Conservation (phyloP, 2,329 filamentous ascomycete genomes). For the Penicillium sp. region DNA sequence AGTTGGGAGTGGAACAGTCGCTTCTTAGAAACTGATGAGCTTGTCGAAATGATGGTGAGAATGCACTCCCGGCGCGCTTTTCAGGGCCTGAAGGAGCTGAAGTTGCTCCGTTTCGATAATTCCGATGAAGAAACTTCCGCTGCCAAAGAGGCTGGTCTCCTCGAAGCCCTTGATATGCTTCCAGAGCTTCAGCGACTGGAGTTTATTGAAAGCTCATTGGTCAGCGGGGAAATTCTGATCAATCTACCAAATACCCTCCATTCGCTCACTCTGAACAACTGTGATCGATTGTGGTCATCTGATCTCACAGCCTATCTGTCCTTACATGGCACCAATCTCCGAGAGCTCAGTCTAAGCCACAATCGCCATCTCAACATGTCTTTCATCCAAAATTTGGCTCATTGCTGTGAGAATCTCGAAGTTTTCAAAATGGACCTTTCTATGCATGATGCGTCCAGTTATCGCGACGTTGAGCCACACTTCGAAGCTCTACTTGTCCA, state of each 20-base stretch:
- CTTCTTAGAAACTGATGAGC: slow-evolving; percentile 37
- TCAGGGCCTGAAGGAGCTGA: slow-evolving; percentile 30
- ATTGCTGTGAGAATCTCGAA: slow-evolving; percentile 67
- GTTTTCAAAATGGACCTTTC: slow-evolving; percentile 73
- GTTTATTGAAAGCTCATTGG: slow-evolving; percentile 71
- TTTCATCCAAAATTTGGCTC: slow-evolving; percentile 66
- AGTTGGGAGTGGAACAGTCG: slow-evolving; percentile 57
- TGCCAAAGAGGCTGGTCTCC: slow-evolving; percentile 31
- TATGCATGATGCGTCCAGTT: slow-evolving; percentile 67
- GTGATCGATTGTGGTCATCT: slow-evolving; percentile 68
- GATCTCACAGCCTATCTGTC: slow-evolving; percentile 64
- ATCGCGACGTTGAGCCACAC: slow-evolving; percentile 69
- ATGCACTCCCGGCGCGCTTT: slow-evolving; percentile 59
- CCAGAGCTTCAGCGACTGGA: slow-evolving; percentile 64
- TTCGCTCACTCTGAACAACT: slow-evolving; percentile 73
- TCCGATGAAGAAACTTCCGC: slow-evolving; percentile 43
- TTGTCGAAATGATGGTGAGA: slow-evolving; percentile 49
- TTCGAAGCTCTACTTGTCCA: slow-evolving; percentile 64
- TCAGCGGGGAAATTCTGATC: slow-evolving; percentile 66
- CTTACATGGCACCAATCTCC: slow-evolving; percentile 65
- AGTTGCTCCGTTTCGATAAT: slow-evolving; percentile 35
- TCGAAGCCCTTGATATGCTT: slow-evolving; percentile 55
- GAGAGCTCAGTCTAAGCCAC: slow-evolving; percentile 68
- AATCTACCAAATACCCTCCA: slow-evolving; percentile 64
- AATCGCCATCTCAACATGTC: slow-evolving; percentile 74